Percentiles rank a stretch among this genome's conserved stretches.
These are phyloP conservation scores for Stygiomarasmius scandens DNA, from an alignment of 1,284 basidiomycete genomes.

Conservation along the genomic window DNA sequence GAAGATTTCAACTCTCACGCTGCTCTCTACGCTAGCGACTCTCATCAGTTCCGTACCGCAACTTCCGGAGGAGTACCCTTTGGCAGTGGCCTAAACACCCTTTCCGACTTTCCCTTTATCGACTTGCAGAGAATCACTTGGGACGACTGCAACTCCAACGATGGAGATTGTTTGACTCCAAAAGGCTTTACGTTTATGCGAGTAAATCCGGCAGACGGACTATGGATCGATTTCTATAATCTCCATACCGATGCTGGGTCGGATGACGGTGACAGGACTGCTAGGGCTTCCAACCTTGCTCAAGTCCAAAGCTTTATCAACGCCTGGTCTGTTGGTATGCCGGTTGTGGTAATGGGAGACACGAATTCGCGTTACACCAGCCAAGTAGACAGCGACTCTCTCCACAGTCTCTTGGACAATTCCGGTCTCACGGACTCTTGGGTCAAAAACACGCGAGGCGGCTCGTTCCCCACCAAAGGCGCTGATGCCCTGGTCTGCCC, in stretches of 20 bases:
- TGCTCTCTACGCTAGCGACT: slow-evolving; percentile 35
- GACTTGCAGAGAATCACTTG: slow-evolving; percentile 37
- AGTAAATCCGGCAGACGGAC: slow-evolving; percentile 30
- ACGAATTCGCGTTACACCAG: slow-evolving; percentile 40
- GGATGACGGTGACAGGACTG: slow-evolving; percentile 32
- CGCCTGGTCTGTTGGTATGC: slow-evolving; percentile 34
- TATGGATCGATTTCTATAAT: slow-evolving; percentile 40
- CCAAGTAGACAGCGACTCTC: slow-evolving; percentile 22
- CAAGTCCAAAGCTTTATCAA: slow-evolving; percentile 33
- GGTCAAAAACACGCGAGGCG: slow-evolving; percentile 27
- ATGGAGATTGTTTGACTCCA: slow-evolving; percentile 40
- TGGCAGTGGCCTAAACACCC: slow-evolving; percentile 41
- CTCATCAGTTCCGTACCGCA: slow-evolving; percentile 36
- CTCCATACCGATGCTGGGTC: slow-evolving; percentile 41
- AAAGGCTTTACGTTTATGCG: slow-evolving; percentile 42
- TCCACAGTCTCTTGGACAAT: slow-evolving; percentile 15
- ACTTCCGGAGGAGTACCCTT: slow-evolving; percentile 38
- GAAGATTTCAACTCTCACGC: slow-evolving; percentile 45
- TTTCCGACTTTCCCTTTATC: slow-evolving; percentile 36
- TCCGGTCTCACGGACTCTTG: slow-evolving; percentile 26
- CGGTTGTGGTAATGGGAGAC: slow-evolving; percentile 40
- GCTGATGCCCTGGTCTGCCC: slow-evolving; percentile 31
- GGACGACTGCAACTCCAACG: slow-evolving; percentile 34
- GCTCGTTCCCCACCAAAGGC: slow-evolving; percentile 26
- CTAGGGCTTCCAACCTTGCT: slow-evolving; percentile 35